phyloP scores from a whole-genome alignment of 139 green algal species.

The Chlorella sp. region DNA sequence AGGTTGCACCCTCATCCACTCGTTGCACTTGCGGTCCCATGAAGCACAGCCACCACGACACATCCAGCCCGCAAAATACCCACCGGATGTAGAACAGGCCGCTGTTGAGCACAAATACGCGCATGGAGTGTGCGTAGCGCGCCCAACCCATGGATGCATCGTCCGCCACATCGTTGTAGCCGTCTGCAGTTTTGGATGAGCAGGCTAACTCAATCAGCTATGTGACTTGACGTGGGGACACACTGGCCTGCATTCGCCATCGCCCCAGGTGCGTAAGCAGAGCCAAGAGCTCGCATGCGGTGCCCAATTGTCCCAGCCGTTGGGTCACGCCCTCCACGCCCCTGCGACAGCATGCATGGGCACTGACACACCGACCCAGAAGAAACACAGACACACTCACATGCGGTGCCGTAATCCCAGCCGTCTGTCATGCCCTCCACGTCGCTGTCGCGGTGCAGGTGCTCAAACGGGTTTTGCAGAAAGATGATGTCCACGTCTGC shows the following conservation, averaged over 20 bases:
- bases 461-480: constrained; percentile 76
- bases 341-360: too few species aligned
- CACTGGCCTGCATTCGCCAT: too few species aligned
- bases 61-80: neutral
- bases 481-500: constrained; percentile 58
- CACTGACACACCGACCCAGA: too few species aligned
- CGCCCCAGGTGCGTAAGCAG: too few species aligned
- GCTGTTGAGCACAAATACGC: constrained; percentile 80
- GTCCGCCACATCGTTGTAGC: constrained; percentile 62
- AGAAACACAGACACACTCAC: constrained; percentile 28
- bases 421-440: constrained; percentile 80
- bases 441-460: constrained; percentile 76
- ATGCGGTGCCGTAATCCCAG: constrained; percentile 75
- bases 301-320: too few species aligned
- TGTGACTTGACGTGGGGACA: too few species aligned
- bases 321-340: too few species aligned
- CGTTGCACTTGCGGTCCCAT: too few species aligned
- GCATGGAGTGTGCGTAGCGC: constrained; percentile 84
- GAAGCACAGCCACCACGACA: too few species aligned
- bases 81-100: constrained; percentile 76
- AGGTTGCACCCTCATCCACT: too few species aligned
- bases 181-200: neutral
- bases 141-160: constrained; percentile 79
- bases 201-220: neutral
- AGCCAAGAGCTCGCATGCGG: too few species aligned